Percentiles rank a stretch among this genome's conserved stretches.
Evolutionary conservation across 2,329 filamentous ascomycete species (phyloP).

Genomic region (Ascomycota sp.): DNA sequence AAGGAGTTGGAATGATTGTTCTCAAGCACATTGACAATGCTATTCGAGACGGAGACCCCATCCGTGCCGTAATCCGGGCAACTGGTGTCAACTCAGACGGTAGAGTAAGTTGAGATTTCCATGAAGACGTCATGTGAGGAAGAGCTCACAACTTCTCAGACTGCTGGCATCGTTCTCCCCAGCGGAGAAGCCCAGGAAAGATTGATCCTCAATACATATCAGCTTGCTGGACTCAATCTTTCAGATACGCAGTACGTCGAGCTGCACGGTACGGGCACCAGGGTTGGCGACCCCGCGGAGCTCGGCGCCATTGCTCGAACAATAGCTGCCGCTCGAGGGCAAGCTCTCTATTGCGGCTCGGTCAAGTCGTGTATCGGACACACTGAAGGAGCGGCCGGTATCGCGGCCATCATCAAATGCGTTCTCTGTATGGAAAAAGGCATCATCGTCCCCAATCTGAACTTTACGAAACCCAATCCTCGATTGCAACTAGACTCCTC

Average conservation of each 20-base stretch:
- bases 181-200: neutral
- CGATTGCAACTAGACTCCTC: constrained; percentile 1
- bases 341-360: neutral
- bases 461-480: constrained; percentile 1
- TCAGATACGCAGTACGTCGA: neutral
- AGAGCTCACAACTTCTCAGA: no score
- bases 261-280: neutral
- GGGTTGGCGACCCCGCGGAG: neutral
- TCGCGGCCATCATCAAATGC: neutral
- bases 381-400: neutral
- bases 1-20: neutral
- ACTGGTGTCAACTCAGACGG: neutral
- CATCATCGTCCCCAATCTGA: neutral
- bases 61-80: neutral
- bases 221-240: neutral
- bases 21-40: neutral
- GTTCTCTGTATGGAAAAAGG: neutral
- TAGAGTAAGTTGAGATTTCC: neutral
- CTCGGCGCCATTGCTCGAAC: neutral
- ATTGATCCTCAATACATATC: neutral
- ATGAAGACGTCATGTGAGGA: no score
- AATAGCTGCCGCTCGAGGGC: neutral
- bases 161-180: neutral
- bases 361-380: neutral
- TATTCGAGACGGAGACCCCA: neutral